phyloP scores from a whole-genome alignment of 2,329 filamentous ascomycete genomes.

The Cladosporium colombiae region DNA sequence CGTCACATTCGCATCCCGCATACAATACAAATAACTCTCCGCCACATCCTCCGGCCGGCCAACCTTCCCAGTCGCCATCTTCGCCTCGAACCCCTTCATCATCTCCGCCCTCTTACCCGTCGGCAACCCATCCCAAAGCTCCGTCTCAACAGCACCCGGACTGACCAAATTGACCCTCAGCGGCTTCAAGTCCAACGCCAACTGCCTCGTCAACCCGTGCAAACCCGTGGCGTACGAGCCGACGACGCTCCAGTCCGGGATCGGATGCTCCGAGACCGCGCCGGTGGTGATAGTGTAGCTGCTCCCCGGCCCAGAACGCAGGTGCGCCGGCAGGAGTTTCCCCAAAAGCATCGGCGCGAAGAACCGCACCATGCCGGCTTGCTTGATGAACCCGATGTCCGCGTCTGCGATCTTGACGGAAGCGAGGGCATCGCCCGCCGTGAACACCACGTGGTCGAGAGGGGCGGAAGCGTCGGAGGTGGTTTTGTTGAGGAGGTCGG shows the following conservation, averaged over 20 bases:
- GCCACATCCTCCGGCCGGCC: constrained; percentile 46
- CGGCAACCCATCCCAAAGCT: constrained; percentile 41
- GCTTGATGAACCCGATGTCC: constrained; percentile 40
- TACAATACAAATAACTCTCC: constrained; percentile 51
- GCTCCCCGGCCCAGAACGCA: constrained; percentile 44
- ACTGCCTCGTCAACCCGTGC: constrained; percentile 54
- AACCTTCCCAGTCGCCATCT: constrained; percentile 39
- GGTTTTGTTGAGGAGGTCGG: constrained; percentile 46
- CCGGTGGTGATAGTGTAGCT: constrained; percentile 62
- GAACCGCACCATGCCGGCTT: constrained; percentile 53
- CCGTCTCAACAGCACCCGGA: constrained; percentile 55
- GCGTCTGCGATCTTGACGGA: constrained; percentile 45
- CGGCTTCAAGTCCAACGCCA: constrained; percentile 65
- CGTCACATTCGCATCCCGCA: constrained; percentile 51
- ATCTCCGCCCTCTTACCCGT: constrained; percentile 32
- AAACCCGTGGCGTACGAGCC: constrained; percentile 53
- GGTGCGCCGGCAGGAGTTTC: constrained; percentile 51
- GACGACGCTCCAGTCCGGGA: constrained; percentile 54
- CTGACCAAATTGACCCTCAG: constrained; percentile 64
- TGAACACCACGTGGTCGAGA: constrained; percentile 60
- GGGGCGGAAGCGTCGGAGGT: constrained; percentile 35
- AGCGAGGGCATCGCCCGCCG: constrained; percentile 54
- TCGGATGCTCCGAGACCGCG: constrained; percentile 52
- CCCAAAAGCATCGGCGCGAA: constrained; percentile 54
- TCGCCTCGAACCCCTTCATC: constrained; percentile 32